Evolutionary conservation across 257 asterid species (phyloP).

Genomic region (Coffea eugenioides): DNA sequence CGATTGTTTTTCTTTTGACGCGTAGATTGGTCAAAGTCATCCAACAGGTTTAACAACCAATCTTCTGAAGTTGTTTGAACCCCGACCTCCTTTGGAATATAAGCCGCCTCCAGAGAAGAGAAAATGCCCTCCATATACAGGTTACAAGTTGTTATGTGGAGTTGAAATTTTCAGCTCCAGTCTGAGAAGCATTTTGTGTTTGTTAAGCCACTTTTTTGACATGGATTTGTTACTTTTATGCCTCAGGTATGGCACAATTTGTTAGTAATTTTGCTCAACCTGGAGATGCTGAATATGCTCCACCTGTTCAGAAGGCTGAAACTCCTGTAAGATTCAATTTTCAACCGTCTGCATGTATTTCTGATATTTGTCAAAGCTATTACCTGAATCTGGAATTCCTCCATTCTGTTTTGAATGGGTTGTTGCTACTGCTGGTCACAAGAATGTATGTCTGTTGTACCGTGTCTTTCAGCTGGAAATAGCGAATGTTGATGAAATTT

Average conservation of each 20-base stretch:
- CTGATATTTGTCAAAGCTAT: not conserved
- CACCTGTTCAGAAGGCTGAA: conserved; percentile 82
- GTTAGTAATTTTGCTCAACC: conserved; percentile 77
- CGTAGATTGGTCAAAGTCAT: conserved; percentile 96
- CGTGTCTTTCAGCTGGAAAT: not conserved
- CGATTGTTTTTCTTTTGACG: not conserved
- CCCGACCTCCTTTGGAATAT: conserved; percentile 93
- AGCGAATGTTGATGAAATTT: not conserved
- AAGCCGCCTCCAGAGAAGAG: conserved; percentile 95
- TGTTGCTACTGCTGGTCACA: not conserved
- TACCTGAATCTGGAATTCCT: not conserved
- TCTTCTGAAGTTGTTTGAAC: conserved; percentile 87
- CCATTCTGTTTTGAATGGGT: not conserved
- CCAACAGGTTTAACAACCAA: conserved; percentile 89
- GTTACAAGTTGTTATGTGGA: conserved; percentile 32
- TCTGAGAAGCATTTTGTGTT: no score
- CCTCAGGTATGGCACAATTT: conserved; percentile 79
- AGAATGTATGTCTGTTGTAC: not conserved
- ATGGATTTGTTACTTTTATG: not conserved
- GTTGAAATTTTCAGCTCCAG: not conserved
- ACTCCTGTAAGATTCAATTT: conserved; percentile 64
- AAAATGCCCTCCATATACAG: conserved; percentile 83
- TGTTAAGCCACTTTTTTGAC: not conserved
- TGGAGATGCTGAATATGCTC: conserved; percentile 83
- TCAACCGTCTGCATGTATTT: not conserved